Evolutionary conservation across 495 filamentous ascomycete species (phyloP).

Genomic region (Melanomma pulvis-pyrius): DNA sequence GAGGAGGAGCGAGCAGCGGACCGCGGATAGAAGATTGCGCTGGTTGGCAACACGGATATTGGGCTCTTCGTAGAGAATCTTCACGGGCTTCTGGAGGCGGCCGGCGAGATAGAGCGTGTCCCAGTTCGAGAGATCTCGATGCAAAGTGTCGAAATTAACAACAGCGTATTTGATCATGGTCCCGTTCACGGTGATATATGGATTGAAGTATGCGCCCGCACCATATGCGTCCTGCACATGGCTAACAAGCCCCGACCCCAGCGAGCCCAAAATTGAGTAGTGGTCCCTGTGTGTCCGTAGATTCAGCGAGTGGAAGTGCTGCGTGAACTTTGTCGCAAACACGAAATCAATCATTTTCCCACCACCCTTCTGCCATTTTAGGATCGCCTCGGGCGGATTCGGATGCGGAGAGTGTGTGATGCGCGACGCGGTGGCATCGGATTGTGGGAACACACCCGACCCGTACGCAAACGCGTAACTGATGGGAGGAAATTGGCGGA

Average conservation of each 20-base stretch:
- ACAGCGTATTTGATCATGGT: slow-evolving; percentile 97
- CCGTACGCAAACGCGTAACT: slow-evolving; percentile 97
- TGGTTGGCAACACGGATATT: slow-evolving; percentile 91
- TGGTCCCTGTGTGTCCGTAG: slow-evolving; percentile 85
- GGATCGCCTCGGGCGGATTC: slow-evolving; percentile 72
- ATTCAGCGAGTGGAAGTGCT: slow-evolving; percentile 97
- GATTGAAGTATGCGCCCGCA: slow-evolving; percentile 96
- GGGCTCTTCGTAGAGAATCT: slow-evolving; percentile 93
- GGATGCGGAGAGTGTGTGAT: slow-evolving; percentile 67
- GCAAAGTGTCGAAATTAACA: slow-evolving; percentile 87
- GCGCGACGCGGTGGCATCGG: slow-evolving; percentile 48
- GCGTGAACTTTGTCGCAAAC: slow-evolving; percentile 90
- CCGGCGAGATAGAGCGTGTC: slow-evolving; percentile 92
- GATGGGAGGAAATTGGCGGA: slow-evolving; percentile 95
- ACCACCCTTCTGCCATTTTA: slow-evolving; percentile 77
- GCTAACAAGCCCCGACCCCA: slow-evolving; percentile 82
- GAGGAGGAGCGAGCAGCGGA: slow-evolving; percentile 85
- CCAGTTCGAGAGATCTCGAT: slow-evolving; percentile 82
- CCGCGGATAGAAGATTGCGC: slow-evolving; percentile 86
- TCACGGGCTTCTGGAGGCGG: slow-evolving; percentile 94
- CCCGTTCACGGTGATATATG: slow-evolving; percentile 92
- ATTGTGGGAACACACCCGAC: slow-evolving; percentile 90
- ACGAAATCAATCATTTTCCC: slow-evolving; percentile 99
- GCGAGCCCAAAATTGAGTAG: slow-evolving; percentile 82
- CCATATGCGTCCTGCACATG: slow-evolving; percentile 84